Percentiles rank a stretch among this genome's conserved stretches.
phyloP scores from a whole-genome alignment of 2,329 filamentous ascomycete species.

The Xylariaceae sp. region DNA sequence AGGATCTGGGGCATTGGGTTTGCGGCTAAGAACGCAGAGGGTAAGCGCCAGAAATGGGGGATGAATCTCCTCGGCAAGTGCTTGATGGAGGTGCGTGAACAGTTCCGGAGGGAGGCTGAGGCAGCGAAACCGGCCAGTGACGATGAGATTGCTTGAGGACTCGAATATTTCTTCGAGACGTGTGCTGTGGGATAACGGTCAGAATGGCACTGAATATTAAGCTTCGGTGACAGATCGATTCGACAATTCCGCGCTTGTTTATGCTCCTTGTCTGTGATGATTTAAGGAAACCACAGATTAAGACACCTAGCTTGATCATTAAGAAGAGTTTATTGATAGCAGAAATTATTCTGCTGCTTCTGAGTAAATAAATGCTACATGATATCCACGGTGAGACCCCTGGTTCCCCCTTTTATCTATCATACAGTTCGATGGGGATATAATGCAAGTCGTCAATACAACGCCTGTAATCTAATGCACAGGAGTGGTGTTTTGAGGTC shows the following conservation, averaged over 20 bases:
- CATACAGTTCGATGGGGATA: constrained; percentile 34
- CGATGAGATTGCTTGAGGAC: neutral
- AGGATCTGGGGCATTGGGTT: constrained; percentile 72
- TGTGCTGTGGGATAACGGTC: neutral
- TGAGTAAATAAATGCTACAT: constrained; percentile 21
- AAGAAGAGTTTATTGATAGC: constrained; percentile 10
- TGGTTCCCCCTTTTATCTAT: constrained; percentile 38
- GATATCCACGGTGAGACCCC: constrained; percentile 22
- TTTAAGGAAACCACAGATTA: neutral
- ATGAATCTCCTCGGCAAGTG: constrained; percentile 68
- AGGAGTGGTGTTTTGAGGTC: constrained; percentile 41
- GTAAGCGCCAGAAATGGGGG: constrained; percentile 61
- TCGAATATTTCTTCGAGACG: neutral
- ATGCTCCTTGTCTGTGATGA: neutral
- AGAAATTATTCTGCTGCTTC: constrained; percentile 3
- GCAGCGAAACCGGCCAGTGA: neutral
- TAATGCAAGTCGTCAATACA: constrained; percentile 30
- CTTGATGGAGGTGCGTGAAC: constrained; percentile 62
- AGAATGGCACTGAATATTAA: too few species aligned
- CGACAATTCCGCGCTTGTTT: too few species aligned
- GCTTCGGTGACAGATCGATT: too few species aligned
- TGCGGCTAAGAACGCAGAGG: constrained; percentile 53
- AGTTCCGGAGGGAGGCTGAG: constrained; percentile 49
- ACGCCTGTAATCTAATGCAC: constrained; percentile 34
- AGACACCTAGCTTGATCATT: constrained; percentile 3